These are phyloP conservation scores for Hyphopichia homilentoma DNA, from an alignment of 805 yeast species.

Conservation along the genomic window DNA sequence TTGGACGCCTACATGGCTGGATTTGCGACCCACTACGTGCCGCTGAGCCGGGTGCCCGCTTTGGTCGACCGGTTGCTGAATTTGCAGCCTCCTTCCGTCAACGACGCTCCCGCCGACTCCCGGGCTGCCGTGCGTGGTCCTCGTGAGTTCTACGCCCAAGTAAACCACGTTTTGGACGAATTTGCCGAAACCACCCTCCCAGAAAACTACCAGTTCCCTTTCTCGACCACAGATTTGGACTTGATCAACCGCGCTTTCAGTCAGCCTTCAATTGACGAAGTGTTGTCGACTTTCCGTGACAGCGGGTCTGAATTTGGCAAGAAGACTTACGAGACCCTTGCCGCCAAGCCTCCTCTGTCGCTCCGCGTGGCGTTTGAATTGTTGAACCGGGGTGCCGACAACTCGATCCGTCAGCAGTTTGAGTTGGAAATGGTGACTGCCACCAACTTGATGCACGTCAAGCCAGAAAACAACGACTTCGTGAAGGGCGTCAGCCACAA, in stretches of 20 bases:
- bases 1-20: conserved; percentile 81
- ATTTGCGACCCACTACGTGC: conserved; percentile 86
- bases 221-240: conserved; percentile 50
- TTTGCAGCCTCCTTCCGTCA: conserved; percentile 43
- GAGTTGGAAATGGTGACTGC: conserved; percentile 75
- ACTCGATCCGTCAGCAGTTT: conserved; percentile 62
- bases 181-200: conserved; percentile 65
- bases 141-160: conserved; percentile 48
- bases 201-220: conserved; percentile 54
- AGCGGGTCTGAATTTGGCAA: conserved; percentile 67
- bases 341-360: conserved; percentile 73
- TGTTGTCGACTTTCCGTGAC: conserved; percentile 47
- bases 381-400: conserved; percentile 55
- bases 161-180: conserved; percentile 75
- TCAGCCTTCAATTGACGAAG: conserved; percentile 48
- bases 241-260: conserved; percentile 70
- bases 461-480: conserved; percentile 54
- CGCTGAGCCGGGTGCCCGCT: conserved; percentile 57
- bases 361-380: conserved; percentile 68
- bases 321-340: conserved; percentile 51
- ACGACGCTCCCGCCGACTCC: conserved; percentile 21
- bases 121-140: conserved; percentile 15
- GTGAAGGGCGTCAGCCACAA: conserved; percentile 65
- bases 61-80: conserved; percentile 64
- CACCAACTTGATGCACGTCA: conserved; percentile 59